Evolutionary conservation across 169 alveolate species (phyloP).

Genomic region (Besnoitia besnoiti): DNA sequence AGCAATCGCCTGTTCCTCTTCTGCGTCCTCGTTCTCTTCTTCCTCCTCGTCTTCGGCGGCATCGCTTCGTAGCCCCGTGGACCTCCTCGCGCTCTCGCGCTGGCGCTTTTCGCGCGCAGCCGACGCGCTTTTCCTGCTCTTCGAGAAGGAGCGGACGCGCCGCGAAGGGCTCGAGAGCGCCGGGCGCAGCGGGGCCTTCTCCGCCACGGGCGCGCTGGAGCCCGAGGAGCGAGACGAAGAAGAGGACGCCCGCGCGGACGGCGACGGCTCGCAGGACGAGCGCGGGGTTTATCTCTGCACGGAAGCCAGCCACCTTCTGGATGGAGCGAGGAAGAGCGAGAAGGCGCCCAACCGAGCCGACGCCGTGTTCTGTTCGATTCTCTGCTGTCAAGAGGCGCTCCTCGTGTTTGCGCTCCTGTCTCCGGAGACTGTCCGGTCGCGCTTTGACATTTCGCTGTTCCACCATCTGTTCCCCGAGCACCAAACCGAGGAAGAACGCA

Average conservation of each 20-base stretch:
- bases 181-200: background rate
- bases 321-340: background rate
- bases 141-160: too few species aligned
- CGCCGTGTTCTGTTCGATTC: too few species aligned
- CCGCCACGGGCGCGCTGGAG: background rate
- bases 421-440: background rate
- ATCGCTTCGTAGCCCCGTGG: background rate
- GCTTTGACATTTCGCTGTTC: background rate
- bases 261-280: background rate
- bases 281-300: background rate
- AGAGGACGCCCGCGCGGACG: background rate
- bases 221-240: background rate
- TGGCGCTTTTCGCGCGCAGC: background rate
- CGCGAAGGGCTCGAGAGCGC: background rate
- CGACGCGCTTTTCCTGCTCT: background rate
- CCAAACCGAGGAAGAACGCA: background rate
- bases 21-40: background rate
- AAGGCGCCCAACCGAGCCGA: too few species aligned
- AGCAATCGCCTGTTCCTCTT: background rate
- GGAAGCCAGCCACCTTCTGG: background rate
- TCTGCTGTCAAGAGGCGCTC: background rate
- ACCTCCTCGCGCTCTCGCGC: background rate
- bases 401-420: background rate
- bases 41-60: background rate
- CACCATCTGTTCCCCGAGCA: background rate